Base-by-base conservation (phyloP, 495 filamentous ascomycete genomes). In the Halenospora varia region DNA sequence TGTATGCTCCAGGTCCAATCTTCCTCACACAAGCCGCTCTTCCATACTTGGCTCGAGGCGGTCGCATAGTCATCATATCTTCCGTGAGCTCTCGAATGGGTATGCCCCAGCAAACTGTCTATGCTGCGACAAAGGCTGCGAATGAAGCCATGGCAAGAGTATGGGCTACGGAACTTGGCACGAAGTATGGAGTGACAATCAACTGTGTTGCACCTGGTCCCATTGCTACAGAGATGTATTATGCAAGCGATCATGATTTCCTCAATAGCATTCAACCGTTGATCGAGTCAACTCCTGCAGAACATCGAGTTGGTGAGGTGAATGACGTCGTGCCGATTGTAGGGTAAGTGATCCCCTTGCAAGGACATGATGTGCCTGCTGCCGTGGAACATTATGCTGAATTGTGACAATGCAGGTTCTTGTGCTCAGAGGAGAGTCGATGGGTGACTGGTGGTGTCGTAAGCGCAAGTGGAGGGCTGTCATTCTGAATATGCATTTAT, bases 201-300 rank as follows among this genome's bases (percentile, higher is more conserved):
- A 76, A 75, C 52, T 67, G 67, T 15, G 66, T 73, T 6, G 63
- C 60, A 25, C 72, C 73, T 0, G 71, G 72, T 0, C 71, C 72
- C 2, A 72, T 76, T 39, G 68, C 62, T 26, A 75, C 73, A 40
- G 71, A 73, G 51, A 66, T 69, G 64, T 68, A 24, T 39, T 48
- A 24, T 8, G 65, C 78, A 49, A 29, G 82, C 51, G 53, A 87
- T 39, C 75, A 79, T 56, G 66, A 65, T 17, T 73, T 86, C n/a
- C 70, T 71, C 25, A 40, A n/a, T 9, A 24, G 17, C 22, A 45
- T 51, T 50, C 54, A 56, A 19, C 54, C 54, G 13, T 22, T 46
- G 4, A 58, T 58, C 22, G 24, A 51, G n/a, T 64, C 68, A 9
- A 65, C 71, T 53, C 82, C 71, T 57, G 82, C 84, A 0, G 77